Evolutionary conservation across 805 yeast species (phyloP).

Genomic region (Teunomyces kruisii): DNA sequence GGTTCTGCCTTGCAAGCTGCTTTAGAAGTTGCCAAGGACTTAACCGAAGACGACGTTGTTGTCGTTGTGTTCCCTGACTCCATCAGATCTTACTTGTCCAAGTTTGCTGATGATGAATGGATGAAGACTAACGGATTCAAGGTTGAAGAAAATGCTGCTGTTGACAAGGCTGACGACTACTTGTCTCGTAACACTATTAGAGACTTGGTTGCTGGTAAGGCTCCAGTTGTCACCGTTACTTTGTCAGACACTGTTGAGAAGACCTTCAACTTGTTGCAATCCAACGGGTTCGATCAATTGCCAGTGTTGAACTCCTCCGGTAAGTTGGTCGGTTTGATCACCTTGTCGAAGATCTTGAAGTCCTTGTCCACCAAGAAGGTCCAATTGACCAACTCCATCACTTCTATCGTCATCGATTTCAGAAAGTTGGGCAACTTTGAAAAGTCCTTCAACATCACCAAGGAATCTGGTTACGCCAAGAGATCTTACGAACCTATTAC

Average conservation of each 20-base stretch:
- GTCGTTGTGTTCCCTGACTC: constrained; percentile 87
- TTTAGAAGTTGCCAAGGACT: constrained; percentile 61
- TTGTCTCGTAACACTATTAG: constrained; percentile 50
- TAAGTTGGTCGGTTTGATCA: constrained; percentile 71
- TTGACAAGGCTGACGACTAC: constrained; percentile 42
- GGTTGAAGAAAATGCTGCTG: constrained; percentile 44
- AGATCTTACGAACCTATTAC: constrained; percentile 68
- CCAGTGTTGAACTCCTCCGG: constrained; percentile 67
- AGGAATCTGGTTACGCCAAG: constrained; percentile 55
- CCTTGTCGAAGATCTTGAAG: constrained; percentile 70
- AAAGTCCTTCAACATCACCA: constrained; percentile 60
- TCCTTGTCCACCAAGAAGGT: constrained; percentile 61
- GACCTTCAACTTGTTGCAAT: constrained; percentile 68
- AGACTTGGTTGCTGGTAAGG: constrained; percentile 61
- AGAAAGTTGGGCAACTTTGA: constrained; percentile 67
- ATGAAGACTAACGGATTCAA: constrained; percentile 71
- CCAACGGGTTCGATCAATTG: constrained; percentile 80
- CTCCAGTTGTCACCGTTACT: constrained; percentile 76
- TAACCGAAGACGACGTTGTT: constrained; percentile 70
- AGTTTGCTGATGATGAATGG: constrained; percentile 91
- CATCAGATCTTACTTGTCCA: constrained; percentile 80
- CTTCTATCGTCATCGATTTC: constrained; percentile 68
- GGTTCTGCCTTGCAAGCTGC: constrained; percentile 85
- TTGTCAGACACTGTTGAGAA: constrained; percentile 57
- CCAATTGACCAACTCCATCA: constrained; percentile 54